A percentile compares a stretch with the other conserved stretches of the same genome.
Conservation (phyloP, 345 rosid genomes). For the Noccaea bulbosa region DNA sequence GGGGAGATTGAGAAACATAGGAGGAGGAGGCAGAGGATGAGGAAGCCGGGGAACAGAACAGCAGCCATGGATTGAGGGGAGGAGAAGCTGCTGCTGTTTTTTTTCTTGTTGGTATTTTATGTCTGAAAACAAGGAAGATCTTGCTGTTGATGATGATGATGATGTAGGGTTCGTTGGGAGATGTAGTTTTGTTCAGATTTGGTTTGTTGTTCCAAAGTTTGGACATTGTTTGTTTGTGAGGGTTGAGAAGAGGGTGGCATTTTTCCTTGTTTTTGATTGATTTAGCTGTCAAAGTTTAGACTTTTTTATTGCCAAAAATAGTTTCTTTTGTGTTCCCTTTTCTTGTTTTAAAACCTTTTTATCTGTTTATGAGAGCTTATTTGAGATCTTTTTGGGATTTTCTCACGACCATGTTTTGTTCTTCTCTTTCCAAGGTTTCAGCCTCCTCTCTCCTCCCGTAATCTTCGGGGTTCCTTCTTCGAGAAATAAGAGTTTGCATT, state of each 20-base stretch:
- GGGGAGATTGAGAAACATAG: conserved; percentile 35
- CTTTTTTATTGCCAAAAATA: conserved; percentile 32
- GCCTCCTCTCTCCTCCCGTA: background rate
- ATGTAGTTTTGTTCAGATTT: conserved; percentile 34
- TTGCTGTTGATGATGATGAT: conserved; percentile 24
- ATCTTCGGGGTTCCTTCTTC: no score
- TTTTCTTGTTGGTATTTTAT: conserved; percentile 12
- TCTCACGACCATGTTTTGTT: no score
- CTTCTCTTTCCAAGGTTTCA: background rate
- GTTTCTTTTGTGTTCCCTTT: background rate
- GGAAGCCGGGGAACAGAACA: conserved; percentile 22
- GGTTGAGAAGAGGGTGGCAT: conserved; percentile 32
- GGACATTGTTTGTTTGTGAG: conserved; percentile 42
- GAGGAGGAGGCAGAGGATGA: conserved; percentile 15
- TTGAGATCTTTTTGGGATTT: background rate
- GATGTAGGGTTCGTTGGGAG: conserved; percentile 15
- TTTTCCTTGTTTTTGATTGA: conserved; percentile 14
- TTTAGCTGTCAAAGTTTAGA: conserved; percentile 32
- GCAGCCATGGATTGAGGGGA: conserved; percentile 41
- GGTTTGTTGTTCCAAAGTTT: conserved; percentile 38
- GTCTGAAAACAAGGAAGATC: conserved; percentile 18
- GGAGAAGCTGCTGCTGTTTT: conserved; percentile 33
- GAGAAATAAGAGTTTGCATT: no score
- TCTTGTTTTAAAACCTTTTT: background rate
- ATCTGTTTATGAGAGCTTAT: conserved; percentile 8